Evolutionary conservation across 768 basidiomycete species (phyloP).

Genomic region (Lyophyllum atratum): DNA sequence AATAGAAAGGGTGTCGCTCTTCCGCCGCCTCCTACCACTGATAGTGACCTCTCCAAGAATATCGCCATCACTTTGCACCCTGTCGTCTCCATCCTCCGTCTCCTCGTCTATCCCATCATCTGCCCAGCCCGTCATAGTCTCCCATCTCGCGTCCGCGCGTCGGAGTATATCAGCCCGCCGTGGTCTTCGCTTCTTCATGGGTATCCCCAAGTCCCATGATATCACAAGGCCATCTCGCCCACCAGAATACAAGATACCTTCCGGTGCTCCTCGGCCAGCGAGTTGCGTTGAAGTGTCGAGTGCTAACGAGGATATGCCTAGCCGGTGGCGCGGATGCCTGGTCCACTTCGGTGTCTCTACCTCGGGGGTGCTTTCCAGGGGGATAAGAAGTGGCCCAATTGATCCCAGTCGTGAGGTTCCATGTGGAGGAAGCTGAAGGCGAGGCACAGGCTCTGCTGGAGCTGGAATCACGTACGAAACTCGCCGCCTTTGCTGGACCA

Average conservation of each 20-base stretch:
- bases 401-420: conserved; percentile 66
- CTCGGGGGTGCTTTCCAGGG: conserved; percentile 26
- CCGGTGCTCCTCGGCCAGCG: conserved; percentile 61
- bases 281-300: conserved; percentile 83
- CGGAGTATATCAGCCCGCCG: conserved; percentile 25
- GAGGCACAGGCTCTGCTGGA: conserved; percentile 60
- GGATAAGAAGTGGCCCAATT: conserved; percentile 66
- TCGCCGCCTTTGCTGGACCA: conserved; percentile 59
- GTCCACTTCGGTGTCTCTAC: conserved; percentile 25
- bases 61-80: conserved; percentile 66
- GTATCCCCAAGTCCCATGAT: conserved; percentile 81
- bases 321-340: conserved; percentile 77
- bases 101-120: conserved; percentile 71
- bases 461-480: conserved; percentile 89
- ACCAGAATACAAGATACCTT: conserved; percentile 89
- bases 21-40: conserved; percentile 32
- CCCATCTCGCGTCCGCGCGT: conserved; percentile 55
- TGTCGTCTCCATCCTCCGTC: conserved; percentile 61
- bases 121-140: conserved; percentile 82
- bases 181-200: conserved; percentile 51
- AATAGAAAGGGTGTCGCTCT: conserved; percentile 37
- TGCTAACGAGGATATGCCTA: conserved; percentile 86
- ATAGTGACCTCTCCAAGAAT: conserved; percentile 69
- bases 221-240: conserved; percentile 88
- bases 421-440: conserved; percentile 70